These are phyloP conservation scores for Podospora australis DNA, from an alignment of 495 filamentous ascomycete species.

Conservation along the genomic window DNA sequence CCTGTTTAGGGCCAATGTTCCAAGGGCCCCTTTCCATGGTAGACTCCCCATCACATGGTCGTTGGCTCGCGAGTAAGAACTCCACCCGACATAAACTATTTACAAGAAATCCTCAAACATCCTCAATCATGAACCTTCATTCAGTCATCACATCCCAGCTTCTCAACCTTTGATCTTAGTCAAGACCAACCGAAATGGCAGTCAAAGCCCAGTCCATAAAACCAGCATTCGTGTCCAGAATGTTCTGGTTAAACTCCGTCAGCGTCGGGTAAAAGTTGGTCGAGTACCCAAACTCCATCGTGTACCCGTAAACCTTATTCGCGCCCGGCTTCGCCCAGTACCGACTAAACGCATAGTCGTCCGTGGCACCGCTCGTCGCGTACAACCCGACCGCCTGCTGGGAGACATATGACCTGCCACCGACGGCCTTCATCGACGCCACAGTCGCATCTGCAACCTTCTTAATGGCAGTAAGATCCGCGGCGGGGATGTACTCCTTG, in stretches of 20 bases:
- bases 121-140: too few relatives aligned
- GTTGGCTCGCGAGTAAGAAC: too few relatives aligned
- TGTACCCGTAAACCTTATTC: slow-evolving; percentile 34
- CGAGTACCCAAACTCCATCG: slow-evolving; percentile 37
- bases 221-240: slow-evolving; percentile 31
- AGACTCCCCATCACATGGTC: too few relatives aligned
- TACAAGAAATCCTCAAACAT: too few relatives aligned
- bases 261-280: slow-evolving; percentile 36
- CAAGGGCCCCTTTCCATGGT: too few relatives aligned
- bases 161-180: too few relatives aligned
- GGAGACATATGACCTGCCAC: slow-evolving; percentile 22
- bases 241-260: slow-evolving; percentile 27
- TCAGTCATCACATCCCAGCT: too few relatives aligned
- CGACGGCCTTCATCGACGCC: slow-evolving; percentile 24
- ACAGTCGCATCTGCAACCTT: slow-evolving; percentile 20
- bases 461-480: slow-evolving; percentile 19
- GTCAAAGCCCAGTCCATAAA: slow-evolving; percentile 31
- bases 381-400: slow-evolving; percentile 29
- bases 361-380: slow-evolving; percentile 30
- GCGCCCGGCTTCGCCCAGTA: slow-evolving; percentile 19
- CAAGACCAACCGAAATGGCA: slow-evolving; percentile 10
- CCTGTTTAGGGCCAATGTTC: too few relatives aligned
- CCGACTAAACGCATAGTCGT: slow-evolving; percentile 32
- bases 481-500: slow-evolving; percentile 28
- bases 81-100: too few relatives aligned